Base-by-base conservation (phyloP, 805 yeast genomes). In the Saccharomycopsis javanensis region DNA sequence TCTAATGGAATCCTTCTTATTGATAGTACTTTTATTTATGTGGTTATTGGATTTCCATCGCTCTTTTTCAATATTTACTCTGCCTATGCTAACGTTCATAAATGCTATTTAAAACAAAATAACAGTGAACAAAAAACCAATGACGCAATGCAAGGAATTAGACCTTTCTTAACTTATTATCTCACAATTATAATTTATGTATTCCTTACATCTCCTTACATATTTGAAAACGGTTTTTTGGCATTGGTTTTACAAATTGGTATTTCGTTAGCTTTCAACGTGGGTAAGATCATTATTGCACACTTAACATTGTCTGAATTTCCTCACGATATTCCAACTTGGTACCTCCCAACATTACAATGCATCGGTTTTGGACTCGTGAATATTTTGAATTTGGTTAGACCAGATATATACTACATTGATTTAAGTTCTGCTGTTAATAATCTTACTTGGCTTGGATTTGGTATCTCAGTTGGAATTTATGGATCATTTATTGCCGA, bases 211-310 rank as follows among this genome's bases (percentile, higher is more conserved):
- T 82, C 91, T 6, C 65, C 72, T 11, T 72, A 73, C 62, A 30
- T 72, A 20, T 72, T 75, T 33, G 61, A 71, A 35, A 63, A 65
- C 34, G 23, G 58, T 11, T 73, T 74, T 45, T 67, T 88, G 50
- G 86, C 95, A 34, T 76, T 85, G 62, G 72, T 83, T 23, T 66
- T 86, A 51, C 79, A 91, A 30, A 81, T 87, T 65, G 95, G 96
- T 1, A 75, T 85, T 54, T 78, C 86, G 0, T 71, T 86, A 63
- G 96, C 98, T 0, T 85, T 87, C 65, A 75, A 81, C 3, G 97
- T 92, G n/a, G 97, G 97, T 4, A 80, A 94, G 67, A 88, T 91
- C 61, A 91, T 91, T 65, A 75, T 85, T 57, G 91, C 88, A 1
- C 98, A 91, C 69, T 79, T 92, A 63, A 88, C 97, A 0, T 72